Evolutionary conservation across 371 early-diverging fungal species (phyloP).

Genomic region (Mucor piriformis): DNA sequence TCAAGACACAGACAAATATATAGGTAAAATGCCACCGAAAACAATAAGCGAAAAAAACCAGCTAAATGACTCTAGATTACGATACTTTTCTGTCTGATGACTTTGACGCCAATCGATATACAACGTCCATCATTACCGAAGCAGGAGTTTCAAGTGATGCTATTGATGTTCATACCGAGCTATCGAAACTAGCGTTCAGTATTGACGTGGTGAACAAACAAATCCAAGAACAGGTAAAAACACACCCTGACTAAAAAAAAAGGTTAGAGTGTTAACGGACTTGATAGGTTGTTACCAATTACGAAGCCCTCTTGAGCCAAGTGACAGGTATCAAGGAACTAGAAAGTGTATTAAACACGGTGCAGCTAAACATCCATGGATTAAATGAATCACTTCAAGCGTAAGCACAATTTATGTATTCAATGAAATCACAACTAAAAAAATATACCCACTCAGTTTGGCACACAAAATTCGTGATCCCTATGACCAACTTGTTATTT

Average conservation of each 20-base stretch:
- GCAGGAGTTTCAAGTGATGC: constrained; percentile 47
- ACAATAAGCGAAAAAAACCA: neutral
- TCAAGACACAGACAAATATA: constrained; percentile 22
- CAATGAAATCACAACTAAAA: no score
- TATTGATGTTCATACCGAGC: constrained; percentile 66
- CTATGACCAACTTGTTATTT: constrained; percentile 60
- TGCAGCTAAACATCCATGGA: constrained; percentile 56
- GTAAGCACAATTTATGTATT: no score
- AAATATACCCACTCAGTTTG: constrained; percentile 36
- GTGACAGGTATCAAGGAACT: constrained; percentile 72
- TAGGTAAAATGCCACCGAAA: constrained; percentile 9
- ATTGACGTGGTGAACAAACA: constrained; percentile 79
- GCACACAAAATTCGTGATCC: constrained; percentile 64
- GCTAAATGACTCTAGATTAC: constrained; percentile 44
- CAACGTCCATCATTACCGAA: constrained; percentile 55
- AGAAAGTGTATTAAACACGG: constrained; percentile 58
- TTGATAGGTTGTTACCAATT: constrained; percentile 68
- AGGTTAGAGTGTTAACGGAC: no score
- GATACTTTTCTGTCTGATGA: constrained; percentile 60
- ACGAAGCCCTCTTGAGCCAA: constrained; percentile 71
- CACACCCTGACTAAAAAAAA: no score
- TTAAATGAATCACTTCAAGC: constrained; percentile 64
- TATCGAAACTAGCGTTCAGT: constrained; percentile 72
- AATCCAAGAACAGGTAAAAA: constrained; percentile 72
- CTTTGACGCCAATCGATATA: constrained; percentile 65